Conservation (phyloP, 1,284 basidiomycete species). For the Ceraceosorus guamensis region DNA sequence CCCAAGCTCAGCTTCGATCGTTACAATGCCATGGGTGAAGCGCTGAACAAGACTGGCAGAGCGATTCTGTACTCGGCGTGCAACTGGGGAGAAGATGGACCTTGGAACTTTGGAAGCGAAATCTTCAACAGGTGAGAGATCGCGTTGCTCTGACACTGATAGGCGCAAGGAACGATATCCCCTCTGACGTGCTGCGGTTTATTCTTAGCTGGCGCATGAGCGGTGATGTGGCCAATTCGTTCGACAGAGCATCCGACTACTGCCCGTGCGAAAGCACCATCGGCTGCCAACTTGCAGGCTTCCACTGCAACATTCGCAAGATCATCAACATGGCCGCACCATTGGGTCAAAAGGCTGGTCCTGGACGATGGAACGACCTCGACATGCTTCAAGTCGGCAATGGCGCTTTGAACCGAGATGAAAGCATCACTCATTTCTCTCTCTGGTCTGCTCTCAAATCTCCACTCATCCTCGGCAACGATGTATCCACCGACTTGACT, state of each 20-base stretch:
- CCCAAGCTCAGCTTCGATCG: conserved; percentile 51
- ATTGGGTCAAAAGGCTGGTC: conserved; percentile 24
- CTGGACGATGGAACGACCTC: conserved; percentile 37
- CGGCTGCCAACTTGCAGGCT: conserved; percentile 10
- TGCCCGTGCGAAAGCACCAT: conserved; percentile 47
- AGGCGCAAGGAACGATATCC: too few species aligned
- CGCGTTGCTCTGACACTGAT: too few species aligned
- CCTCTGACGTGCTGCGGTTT: too few species aligned
- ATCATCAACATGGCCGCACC: conserved; percentile 28
- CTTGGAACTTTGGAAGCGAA: too few species aligned
- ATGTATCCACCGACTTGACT: conserved; percentile 29
- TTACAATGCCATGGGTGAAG: conserved; percentile 56
- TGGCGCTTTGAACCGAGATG: conserved; percentile 23
- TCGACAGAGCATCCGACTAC: conserved; percentile 51
- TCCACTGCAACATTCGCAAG: conserved; percentile 21
- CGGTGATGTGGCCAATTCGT: too few species aligned
- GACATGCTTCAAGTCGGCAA: conserved; percentile 33
- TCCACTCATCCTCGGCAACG: conserved; percentile 46
- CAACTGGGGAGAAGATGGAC: conserved; percentile 51
- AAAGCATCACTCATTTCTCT: conserved; percentile 36
- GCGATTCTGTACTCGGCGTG: conserved; percentile 55
- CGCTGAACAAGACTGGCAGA: conserved; percentile 53
- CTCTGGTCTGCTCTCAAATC: conserved; percentile 42
- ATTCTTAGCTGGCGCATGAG: too few species aligned
- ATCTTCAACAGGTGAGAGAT: too few species aligned